These are phyloP conservation scores for Terfezia claveryi DNA, from an alignment of 495 filamentous ascomycete species.

Conservation along the genomic window DNA sequence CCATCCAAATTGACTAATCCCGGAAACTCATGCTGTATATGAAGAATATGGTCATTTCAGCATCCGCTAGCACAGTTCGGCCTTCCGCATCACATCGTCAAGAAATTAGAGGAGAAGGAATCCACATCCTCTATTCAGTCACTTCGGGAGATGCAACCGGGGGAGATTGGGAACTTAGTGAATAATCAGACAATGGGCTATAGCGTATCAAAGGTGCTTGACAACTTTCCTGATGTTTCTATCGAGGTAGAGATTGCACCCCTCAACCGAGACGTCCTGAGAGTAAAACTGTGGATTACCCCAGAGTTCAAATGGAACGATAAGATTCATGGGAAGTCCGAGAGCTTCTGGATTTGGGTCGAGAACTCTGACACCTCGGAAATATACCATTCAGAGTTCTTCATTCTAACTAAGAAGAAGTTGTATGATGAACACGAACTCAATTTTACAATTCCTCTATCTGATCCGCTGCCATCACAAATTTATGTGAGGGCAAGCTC, in stretches of 20 bases:
- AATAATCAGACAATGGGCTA: slow-evolving; percentile 73
- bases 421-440: slow-evolving; percentile 86
- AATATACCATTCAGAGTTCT: slow-evolving; percentile 95
- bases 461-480: slow-evolving; percentile 78
- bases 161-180: slow-evolving; percentile 78
- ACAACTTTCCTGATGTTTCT: slow-evolving; percentile 78
- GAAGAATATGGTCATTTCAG: slow-evolving; percentile 67
- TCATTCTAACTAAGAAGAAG: slow-evolving; percentile 73
- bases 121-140: slow-evolving; percentile 51
- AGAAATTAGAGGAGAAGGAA: slow-evolving; percentile 58
- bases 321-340: slow-evolving; percentile 75
- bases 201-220: slow-evolving; percentile 54
- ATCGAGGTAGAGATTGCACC: slow-evolving; percentile 89
- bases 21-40: background rate
- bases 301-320: slow-evolving; percentile 95
- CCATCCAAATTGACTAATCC: background rate
- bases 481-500: slow-evolving; percentile 90
- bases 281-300: slow-evolving; percentile 62
- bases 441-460: slow-evolving; percentile 89
- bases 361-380: slow-evolving; percentile 95
- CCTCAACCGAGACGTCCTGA: slow-evolving; percentile 78
- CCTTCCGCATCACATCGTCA: slow-evolving; percentile 57
- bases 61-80: slow-evolving; percentile 94
- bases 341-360: slow-evolving; percentile 97
- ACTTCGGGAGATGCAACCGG: slow-evolving; percentile 72